Base-by-base conservation (phyloP, 192 early-diverging fungal species). In the Geranomyces michiganensis region DNA sequence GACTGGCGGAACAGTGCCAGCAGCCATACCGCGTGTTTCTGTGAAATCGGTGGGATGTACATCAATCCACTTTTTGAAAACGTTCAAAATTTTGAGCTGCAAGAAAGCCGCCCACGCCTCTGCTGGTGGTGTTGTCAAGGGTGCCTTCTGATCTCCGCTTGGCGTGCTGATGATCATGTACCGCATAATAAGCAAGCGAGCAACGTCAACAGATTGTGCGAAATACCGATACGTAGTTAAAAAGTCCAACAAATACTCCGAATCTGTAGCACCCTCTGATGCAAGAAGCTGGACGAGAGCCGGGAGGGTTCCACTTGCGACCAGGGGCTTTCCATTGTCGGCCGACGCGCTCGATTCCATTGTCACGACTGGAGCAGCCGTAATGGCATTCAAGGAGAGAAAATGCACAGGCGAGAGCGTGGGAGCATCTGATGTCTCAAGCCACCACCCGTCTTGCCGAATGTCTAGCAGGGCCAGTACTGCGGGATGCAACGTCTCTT, bases 181-280 rank as follows among this genome's bases (percentile, higher is more conserved):
- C 24, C 88, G 78, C 55, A 85, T 66, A 12, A 86, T 78, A 12
- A 91, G 79, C 65, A 91, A 76, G 46, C 90, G 78, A 68, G 88
- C 83, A 10, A 91, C 87, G 62, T 91, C 90, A 31, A 82, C 78
- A 0, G 85, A 70, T 30, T 86, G 83, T 0, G 87, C 82, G 78
- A 90, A 86, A 76, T 90, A 91, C 26, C 90, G 79, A 55, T 88
- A 91, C 29, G 87, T 86, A 51, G 76, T 81, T 59, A 91, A 62
- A 73, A 91, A 91, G 43, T 89, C 87, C 3, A 76, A 76, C 76
- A 89, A 67, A 44, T 87, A 86, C 32, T 84, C 81, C 41, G 82
- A 78, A 55, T 91, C 90, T 17, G 51, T 67, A 4, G 47, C 63
- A 6, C 72, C 79, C 44, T 80, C 71, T 9, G 73, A 51, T 44